A percentile compares a stretch with the other conserved stretches of the same genome.
phyloP scores from a whole-genome alignment of 768 basidiomycete genomes.

The Amanita subjunquillea region DNA sequence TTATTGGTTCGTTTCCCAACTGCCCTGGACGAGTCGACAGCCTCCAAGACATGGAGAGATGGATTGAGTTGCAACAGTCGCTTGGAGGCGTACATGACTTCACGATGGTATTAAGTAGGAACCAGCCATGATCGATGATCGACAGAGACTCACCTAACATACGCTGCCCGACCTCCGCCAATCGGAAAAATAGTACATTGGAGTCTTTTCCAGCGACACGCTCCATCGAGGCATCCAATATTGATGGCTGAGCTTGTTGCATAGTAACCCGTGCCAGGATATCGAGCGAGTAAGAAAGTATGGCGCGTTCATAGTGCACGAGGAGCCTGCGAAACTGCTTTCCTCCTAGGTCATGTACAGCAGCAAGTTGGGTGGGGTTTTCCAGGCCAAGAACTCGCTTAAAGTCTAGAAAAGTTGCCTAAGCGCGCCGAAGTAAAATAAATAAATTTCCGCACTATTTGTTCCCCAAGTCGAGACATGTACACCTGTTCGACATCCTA shows the following conservation, averaged over 20 bases:
- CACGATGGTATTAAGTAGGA: background rate
- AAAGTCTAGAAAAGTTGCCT: constrained; percentile 33
- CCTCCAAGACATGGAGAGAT: constrained; percentile 51
- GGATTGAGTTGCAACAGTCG: constrained; percentile 44
- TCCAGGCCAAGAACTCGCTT: constrained; percentile 41
- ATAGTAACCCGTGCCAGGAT: constrained; percentile 50
- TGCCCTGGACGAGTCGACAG: constrained; percentile 28
- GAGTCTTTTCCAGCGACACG: constrained; percentile 43
- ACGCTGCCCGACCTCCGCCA: constrained; percentile 40
- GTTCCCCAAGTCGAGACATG: constrained; percentile 48
- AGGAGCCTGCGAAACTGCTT: constrained; percentile 56
- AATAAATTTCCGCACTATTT: constrained; percentile 30
- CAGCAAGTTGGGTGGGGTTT: constrained; percentile 44
- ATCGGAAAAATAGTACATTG: constrained; percentile 51
- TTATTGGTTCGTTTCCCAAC: constrained; percentile 25
- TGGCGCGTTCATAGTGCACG: constrained; percentile 45
- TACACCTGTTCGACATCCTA: constrained; percentile 62
- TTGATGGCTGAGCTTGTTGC: constrained; percentile 33
- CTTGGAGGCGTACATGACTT: constrained; percentile 66
- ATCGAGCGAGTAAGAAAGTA: constrained; percentile 65
- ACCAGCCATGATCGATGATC: background rate
- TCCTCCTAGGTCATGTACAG: constrained; percentile 32
- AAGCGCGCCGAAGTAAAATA: background rate
- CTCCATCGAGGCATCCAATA: constrained; percentile 50
- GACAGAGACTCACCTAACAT: constrained; percentile 38